phyloP scores from a whole-genome alignment of 2,329 filamentous ascomycete species.

The Ophiostoma sp. region DNA sequence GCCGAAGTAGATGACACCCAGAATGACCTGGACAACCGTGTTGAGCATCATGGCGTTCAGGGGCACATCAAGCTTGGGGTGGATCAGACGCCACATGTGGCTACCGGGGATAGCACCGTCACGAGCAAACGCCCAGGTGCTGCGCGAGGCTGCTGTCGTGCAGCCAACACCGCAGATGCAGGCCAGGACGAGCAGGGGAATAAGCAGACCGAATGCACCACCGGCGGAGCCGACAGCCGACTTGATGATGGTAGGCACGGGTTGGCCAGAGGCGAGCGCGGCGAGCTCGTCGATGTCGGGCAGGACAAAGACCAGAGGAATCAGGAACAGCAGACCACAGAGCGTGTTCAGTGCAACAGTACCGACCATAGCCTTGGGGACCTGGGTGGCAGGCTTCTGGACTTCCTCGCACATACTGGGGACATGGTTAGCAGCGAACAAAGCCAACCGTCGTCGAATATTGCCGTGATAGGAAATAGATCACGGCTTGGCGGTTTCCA shows the following conservation, averaged over 20 bases:
- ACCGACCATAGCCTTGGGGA: constrained; percentile 14
- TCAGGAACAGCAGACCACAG: constrained; percentile 12
- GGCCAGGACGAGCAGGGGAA: constrained; percentile 12
- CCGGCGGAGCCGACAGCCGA: constrained; percentile 5
- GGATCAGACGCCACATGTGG: constrained; percentile 10
- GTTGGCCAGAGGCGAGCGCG: constrained; percentile 6
- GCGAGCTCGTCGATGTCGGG: constrained; percentile 7
- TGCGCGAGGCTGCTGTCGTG: constrained; percentile 10
- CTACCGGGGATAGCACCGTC: constrained; percentile 12
- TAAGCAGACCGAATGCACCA: constrained; percentile 1
- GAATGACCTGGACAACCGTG: constrained; percentile 6
- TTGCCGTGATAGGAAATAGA: not conserved
- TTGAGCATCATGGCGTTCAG: constrained; percentile 14
- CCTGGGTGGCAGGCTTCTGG: constrained; percentile 15
- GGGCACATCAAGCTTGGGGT: constrained; percentile 13
- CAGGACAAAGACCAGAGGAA: constrained; percentile 11
- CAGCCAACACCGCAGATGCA: constrained; percentile 12
- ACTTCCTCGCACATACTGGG: constrained; percentile 14
- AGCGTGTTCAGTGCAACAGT: constrained; percentile 7
- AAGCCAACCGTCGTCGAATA: not conserved
- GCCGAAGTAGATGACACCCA: constrained; percentile 16
- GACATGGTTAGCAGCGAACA: not conserved
- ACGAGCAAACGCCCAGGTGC: constrained; percentile 13
- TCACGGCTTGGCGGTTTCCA: not conserved
- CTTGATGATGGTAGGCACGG: constrained; percentile 13